phyloP scores from a whole-genome alignment of 179 eudicot genomes.

The Beta macrorhiza region DNA sequence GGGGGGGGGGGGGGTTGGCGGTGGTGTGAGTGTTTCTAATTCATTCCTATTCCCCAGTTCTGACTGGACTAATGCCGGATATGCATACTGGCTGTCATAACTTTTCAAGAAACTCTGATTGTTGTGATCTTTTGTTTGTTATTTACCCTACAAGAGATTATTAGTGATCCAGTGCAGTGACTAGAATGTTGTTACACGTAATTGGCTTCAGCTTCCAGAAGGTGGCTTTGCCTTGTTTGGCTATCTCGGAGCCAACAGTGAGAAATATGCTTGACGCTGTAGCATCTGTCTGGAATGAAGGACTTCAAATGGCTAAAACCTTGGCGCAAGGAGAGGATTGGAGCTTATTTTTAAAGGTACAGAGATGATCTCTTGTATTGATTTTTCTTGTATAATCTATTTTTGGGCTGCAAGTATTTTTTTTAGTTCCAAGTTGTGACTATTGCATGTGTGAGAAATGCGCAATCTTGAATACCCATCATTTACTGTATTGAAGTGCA shows the following conservation, averaged over 20 bases:
- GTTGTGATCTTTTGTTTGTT: background rate
- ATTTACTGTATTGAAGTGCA: background rate
- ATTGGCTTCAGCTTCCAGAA: slow-evolving; percentile 46
- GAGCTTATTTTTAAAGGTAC: slow-evolving; percentile 71
- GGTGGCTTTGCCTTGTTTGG: slow-evolving; percentile 54
- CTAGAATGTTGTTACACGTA: slow-evolving; percentile 36
- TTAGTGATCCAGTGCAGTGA: slow-evolving; percentile 25
- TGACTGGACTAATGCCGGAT: background rate
- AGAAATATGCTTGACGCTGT: slow-evolving; percentile 34
- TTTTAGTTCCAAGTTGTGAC: background rate
- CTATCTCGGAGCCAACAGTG: slow-evolving; percentile 57
- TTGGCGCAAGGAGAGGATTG: slow-evolving; percentile 81
- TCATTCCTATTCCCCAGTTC: background rate
- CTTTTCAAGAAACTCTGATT: background rate
- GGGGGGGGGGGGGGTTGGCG: too few species aligned
- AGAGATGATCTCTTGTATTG: background rate
- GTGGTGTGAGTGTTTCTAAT: background rate
- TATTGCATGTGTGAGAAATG: background rate
- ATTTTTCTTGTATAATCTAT: slow-evolving; percentile 4
- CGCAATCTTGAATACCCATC: background rate
- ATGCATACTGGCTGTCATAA: background rate
- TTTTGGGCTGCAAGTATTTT: background rate
- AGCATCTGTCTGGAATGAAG: slow-evolving; percentile 53
- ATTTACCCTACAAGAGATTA: background rate
- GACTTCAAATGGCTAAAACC: slow-evolving; percentile 36